These are phyloP conservation scores for Prototheca wickerhamii DNA, from an alignment of 163 green algal species.

Conservation along the genomic window DNA sequence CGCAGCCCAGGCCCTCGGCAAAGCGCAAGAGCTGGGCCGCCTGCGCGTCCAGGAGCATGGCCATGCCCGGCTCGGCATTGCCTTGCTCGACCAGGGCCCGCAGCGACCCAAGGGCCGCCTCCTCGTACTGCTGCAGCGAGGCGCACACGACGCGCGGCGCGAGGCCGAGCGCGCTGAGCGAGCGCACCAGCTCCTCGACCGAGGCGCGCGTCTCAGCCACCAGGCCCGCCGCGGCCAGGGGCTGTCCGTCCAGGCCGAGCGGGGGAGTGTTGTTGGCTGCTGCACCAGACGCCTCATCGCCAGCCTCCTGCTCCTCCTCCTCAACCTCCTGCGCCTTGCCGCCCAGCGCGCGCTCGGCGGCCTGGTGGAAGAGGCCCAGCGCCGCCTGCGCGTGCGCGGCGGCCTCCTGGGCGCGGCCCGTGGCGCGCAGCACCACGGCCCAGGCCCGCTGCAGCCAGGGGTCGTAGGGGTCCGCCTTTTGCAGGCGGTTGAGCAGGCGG, in stretches of 20 bases:
- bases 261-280: no score
- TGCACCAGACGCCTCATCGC: no score
- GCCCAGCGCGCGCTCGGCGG: not conserved
- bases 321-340: not conserved
- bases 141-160: not conserved
- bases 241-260: not conserved
- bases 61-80: not conserved
- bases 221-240: not conserved
- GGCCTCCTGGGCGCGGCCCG: slow-evolving; percentile 16
- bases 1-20: not conserved
- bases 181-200: not conserved
- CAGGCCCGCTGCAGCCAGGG: slow-evolving; percentile 63
- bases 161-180: not conserved
- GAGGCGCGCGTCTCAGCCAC: not conserved
- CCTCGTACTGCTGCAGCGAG: not conserved
- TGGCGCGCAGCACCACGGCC: slow-evolving; percentile 33
- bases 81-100: not conserved
- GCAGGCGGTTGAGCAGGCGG: slow-evolving; percentile 26
- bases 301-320: not conserved
- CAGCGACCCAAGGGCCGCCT: not conserved
- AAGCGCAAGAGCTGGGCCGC: not conserved
- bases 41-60: not conserved
- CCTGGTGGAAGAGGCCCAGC: slow-evolving; percentile 5
- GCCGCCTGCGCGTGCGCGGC: slow-evolving; percentile 27
- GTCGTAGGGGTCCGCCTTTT: slow-evolving; percentile 43